A percentile compares a stretch with the other conserved stretches of the same genome.
Conservation (phyloP, 805 yeast genomes). For the Candida lessepsii region DNA sequence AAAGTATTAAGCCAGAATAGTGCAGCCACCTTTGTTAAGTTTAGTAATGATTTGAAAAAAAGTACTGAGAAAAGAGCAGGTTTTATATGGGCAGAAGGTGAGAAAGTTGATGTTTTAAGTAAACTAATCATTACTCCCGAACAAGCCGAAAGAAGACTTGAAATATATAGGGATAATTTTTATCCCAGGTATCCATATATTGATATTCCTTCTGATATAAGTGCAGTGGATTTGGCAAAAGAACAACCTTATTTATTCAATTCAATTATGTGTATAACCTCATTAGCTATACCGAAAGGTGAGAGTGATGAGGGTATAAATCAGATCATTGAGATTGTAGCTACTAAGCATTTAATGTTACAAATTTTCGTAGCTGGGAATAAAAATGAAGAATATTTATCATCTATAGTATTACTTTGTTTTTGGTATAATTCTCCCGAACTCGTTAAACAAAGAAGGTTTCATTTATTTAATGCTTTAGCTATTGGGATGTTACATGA, state of each 20-base stretch:
- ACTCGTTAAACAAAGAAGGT: slow-evolving; percentile 73
- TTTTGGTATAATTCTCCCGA: slow-evolving; percentile 87
- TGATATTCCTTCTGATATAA: slow-evolving; percentile 45
- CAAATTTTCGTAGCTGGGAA: slow-evolving; percentile 70
- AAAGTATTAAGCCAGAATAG: slow-evolving; percentile 33
- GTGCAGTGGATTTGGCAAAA: slow-evolving; percentile 48
- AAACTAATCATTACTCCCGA: slow-evolving; percentile 55
- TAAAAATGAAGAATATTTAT: slow-evolving; percentile 66
- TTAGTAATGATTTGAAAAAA: slow-evolving; percentile 47
- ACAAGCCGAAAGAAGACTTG: slow-evolving; percentile 58
- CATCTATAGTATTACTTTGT: slow-evolving; percentile 57
- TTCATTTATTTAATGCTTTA: slow-evolving; percentile 64
- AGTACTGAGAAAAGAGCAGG: slow-evolving; percentile 43
- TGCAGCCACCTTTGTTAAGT: slow-evolving; percentile 33
- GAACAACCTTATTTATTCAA: slow-evolving; percentile 62
- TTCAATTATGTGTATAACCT: slow-evolving; percentile 61
- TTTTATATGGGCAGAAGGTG: slow-evolving; percentile 24
- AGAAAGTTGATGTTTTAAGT: slow-evolving; percentile 49
- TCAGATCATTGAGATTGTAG: slow-evolving; percentile 51
- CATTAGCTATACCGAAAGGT: slow-evolving; percentile 36
- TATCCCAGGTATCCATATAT: slow-evolving; percentile 56
- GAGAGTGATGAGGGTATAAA: slow-evolving; percentile 39
- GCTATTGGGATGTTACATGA: slow-evolving; percentile 72
- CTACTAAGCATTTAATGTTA: slow-evolving; percentile 48
- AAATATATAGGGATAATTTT: slow-evolving; percentile 47